Conservation (phyloP, 305 asterid species). For the Lippia alba region DNA sequence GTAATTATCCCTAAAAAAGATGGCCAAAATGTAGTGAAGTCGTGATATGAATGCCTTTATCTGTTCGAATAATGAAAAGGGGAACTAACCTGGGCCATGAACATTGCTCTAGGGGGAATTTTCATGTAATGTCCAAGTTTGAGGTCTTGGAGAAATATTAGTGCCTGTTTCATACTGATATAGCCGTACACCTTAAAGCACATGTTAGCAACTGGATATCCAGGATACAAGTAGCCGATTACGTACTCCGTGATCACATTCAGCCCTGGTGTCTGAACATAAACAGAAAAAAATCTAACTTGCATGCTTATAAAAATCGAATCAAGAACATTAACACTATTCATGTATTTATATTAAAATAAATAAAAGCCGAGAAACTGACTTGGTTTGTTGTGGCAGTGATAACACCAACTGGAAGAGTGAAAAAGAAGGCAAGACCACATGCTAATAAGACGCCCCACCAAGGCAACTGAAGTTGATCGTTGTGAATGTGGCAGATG, state of each 20-base stretch:
- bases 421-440: constrained; percentile 73
- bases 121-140: constrained; percentile 98
- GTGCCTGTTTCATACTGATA: constrained; percentile 93
- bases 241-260: constrained; percentile 95
- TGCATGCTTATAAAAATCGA: background rate
- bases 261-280: constrained; percentile 78
- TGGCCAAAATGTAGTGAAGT: background rate
- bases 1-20: background rate
- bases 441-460: constrained; percentile 95
- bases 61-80: background rate
- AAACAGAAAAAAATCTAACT: constrained; percentile 16
- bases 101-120: constrained; percentile 93
- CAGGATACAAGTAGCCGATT: constrained; percentile 92
- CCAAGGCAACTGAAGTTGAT: constrained; percentile 94
- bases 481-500: constrained; percentile 65
- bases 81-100: constrained; percentile 88
- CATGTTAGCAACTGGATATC: constrained; percentile 97
- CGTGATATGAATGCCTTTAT: background rate
- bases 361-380: constrained; percentile 28
- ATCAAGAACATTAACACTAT: background rate
- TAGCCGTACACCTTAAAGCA: constrained; percentile 95
- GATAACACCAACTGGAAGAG: constrained; percentile 92
- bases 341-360: background rate
- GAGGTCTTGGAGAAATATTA: constrained; percentile 86
- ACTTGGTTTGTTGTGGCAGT: constrained; percentile 93